These are phyloP conservation scores for Gastrolobium villosum DNA, from an alignment of 306 rosid genomes.

Conservation along the genomic window DNA sequence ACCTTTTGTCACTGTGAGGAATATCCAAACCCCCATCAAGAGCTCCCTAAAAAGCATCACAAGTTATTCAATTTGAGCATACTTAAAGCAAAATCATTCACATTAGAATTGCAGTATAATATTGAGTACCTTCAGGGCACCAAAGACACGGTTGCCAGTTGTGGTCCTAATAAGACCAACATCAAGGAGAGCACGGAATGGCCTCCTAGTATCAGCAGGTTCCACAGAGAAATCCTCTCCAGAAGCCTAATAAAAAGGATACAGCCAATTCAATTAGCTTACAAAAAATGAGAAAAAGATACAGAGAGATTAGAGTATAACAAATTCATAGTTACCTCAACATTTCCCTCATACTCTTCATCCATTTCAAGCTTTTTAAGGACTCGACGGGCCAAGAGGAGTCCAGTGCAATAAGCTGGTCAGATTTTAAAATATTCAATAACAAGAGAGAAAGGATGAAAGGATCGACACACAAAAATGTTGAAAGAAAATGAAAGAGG, in stretches of 20 bases:
- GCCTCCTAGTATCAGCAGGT: slow-evolving; percentile 90
- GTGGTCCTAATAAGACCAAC: slow-evolving; percentile 89
- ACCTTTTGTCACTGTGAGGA: slow-evolving; percentile 92
- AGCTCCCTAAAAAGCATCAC: slow-evolving; percentile 69
- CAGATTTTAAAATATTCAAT: background rate
- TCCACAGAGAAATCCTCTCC: slow-evolving; percentile 96
- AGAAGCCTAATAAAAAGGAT: slow-evolving; percentile 57
- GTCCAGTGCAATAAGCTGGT: slow-evolving; percentile 94
- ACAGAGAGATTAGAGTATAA: background rate
- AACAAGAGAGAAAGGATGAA: background rate
- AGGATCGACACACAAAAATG: background rate
- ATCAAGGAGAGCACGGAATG: slow-evolving; percentile 97
- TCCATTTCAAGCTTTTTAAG: slow-evolving; percentile 84
- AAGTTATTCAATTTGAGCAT: background rate
- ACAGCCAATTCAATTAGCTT: background rate
- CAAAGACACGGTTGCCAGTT: slow-evolving; percentile 90
- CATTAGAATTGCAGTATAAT: background rate
- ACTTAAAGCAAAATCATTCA: background rate
- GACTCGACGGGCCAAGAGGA: slow-evolving; percentile 86
- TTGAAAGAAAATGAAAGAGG: no score
- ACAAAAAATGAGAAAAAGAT: no score
- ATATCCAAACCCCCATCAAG: slow-evolving; percentile 93
- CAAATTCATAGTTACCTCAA: slow-evolving; percentile 63
- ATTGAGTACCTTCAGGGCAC: slow-evolving; percentile 73
- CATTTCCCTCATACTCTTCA: slow-evolving; percentile 85